Base-by-base conservation (phyloP, 208 protist species). In the Crithidia expoeki region DNA sequence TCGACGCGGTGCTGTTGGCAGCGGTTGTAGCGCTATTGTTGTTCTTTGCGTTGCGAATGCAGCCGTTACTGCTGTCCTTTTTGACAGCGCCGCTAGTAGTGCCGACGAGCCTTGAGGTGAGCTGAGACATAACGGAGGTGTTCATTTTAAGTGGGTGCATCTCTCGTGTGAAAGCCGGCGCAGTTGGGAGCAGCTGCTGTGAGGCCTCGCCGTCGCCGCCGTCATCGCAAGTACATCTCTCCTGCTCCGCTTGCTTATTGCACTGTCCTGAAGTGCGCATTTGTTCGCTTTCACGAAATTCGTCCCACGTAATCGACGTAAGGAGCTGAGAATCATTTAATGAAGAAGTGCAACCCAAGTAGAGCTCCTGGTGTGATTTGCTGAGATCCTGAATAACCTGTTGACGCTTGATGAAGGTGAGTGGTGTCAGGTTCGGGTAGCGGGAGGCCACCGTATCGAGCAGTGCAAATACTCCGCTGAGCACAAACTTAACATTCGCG, bases 381-480 rank as follows among this genome's bases (percentile, higher is more conserved):
- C 71, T 72, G 4, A 77, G 34, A 19, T 74, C 58, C 38, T 69
- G 79, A 36, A 82, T 79, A 10, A 36, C 42, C 19, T 72, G 23
- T 4, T 63, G 73, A 27, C 80, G 72, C 50, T 72, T 56, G 28
- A 85, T 33, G 23, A 70, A 42, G 2, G 71, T 76, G 14, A 53
- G 57, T 21, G 55, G 61, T 10, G 58, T 68, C 44, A 69, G 65
- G 51, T 56, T 71, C 53, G 83, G 83, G 63, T 84, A 79, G 23
- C 77, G 74, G 16, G 63, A 38, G 25, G 58, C 23, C 38, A 88
- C 52, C 34, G 65, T 68, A 53, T 81, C 79, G 32, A 88, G 63
- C 33, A 84, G 64, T 27, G 63, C 60, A 42, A 71, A 83, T 32
- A 88, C 38, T 27, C 72, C 76, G 17, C 46, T 61, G 2, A 88